Base-by-base conservation (phyloP, 345 rosid species). In the Salix arbutifolia region DNA sequence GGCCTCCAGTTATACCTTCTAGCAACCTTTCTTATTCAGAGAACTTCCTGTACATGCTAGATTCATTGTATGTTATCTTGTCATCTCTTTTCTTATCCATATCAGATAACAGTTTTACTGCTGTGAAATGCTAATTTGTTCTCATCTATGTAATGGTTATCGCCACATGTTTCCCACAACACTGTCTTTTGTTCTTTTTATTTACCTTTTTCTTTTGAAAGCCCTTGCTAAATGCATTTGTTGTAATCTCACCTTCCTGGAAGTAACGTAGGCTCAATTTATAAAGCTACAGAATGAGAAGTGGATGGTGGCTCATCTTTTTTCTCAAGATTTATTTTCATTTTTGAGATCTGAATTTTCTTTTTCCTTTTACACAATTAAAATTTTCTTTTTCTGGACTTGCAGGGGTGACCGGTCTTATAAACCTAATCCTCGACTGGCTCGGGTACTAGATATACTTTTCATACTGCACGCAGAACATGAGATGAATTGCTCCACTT, bases 391-490 rank as follows among this genome's bases (percentile, higher is more conserved):
- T 72, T 35, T 72, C 3, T 70, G 53, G 78, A 71, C 19, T 80
- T 77, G 74, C 94, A 94, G 99, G 84, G 98, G 97, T 50, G 84
- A 96, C 74, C 88, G 89, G 79, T 74, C 93, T 30, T 96, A 94
- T 80, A 91, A 89, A 72, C 98, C 99, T 50, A 94, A 96, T 86
- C 94, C 98, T 73, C 90, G 91, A 48, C 78, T 96, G 17, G 99
- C 98, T 77, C 94, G 95, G 74, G 99, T 90, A 38, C 76, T 96
- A 46, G 99, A 96, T 74, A 69, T 94, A 44, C 95, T 96, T 79
- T 94, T 96, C 86, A 90, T 96, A 74, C 82, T 96, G 71, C 99
- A 94, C 79, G 97, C 99, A 7, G 99, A 96, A 81, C 99, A 96
- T 86, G 98, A 96, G 83, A 92, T 94, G 98, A 94, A 94, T 74